phyloP scores from a whole-genome alignment of 345 rosid genomes.

The Anastatica hierochuntica region DNA sequence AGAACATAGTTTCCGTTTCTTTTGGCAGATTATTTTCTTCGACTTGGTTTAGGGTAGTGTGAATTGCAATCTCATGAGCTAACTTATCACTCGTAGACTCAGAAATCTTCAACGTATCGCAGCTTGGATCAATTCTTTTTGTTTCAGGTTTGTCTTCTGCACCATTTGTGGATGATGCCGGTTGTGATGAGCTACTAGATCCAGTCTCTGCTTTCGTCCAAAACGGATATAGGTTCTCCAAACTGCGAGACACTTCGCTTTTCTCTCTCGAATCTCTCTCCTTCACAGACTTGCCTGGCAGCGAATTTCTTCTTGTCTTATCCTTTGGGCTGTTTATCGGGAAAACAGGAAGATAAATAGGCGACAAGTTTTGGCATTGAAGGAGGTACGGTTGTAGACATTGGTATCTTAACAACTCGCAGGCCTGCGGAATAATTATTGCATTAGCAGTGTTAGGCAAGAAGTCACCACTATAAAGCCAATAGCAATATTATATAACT shows the following conservation, averaged over 20 bases:
- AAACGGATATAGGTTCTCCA: conserved; percentile 29
- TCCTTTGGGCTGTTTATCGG: conserved; percentile 55
- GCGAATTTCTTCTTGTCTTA: conserved; percentile 48
- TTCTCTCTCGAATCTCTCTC: conserved; percentile 35
- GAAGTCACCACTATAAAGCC: background rate
- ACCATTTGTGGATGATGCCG: conserved; percentile 42
- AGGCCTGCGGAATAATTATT: conserved; percentile 43
- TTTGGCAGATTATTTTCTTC: conserved; percentile 22
- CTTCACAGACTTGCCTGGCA: conserved; percentile 33
- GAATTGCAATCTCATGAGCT: conserved; percentile 36
- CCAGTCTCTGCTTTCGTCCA: conserved; percentile 30
- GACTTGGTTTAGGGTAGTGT: conserved; percentile 38
- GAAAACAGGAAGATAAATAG: conserved; percentile 80
- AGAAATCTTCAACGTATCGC: conserved; percentile 33
- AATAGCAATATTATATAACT: conserved; percentile 28
- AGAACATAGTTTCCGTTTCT: conserved; percentile 26
- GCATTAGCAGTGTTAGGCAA: background rate
- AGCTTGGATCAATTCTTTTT: conserved; percentile 60
- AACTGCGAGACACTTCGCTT: conserved; percentile 25
- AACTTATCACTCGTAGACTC: conserved; percentile 33
- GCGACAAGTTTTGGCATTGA: conserved; percentile 51
- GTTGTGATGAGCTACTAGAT: conserved; percentile 28
- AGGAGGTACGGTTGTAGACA: conserved; percentile 73
- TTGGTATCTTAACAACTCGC: conserved; percentile 81
- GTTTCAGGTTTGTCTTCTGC: conserved; percentile 59